Base-by-base conservation (phyloP, 1,284 basidiomycete genomes). In the Phellopilus nigrolimitatus region DNA sequence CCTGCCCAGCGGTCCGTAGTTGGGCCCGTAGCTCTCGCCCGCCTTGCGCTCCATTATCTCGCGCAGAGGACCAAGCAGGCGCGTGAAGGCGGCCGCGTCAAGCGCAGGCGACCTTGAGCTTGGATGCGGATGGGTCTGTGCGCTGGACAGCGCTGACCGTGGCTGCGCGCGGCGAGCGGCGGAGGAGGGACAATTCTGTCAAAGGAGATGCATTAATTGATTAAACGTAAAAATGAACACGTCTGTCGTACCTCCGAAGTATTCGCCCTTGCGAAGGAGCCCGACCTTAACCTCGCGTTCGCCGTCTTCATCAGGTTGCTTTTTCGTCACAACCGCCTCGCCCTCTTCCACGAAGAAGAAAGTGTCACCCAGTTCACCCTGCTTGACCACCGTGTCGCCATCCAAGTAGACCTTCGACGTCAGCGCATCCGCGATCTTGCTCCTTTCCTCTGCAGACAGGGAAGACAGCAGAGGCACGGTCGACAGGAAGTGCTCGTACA, bases 291-390 rank as follows among this genome's bases (percentile, higher is more conserved):
- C n/a, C 58, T 90, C 87, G 45, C 74, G 71, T 46, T 80, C 75
- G 0, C 83, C 84, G 39, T 81, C 77, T 6, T 80, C 79, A 22
- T 70, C 73, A 53, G 72, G 71, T 57, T 83, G 78, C 37, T 71
- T 71, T 73, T 97, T 97, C 52, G 88, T 88, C 3, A 94, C 94
- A 51, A 86, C 74, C 2, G 95, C 95, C 56, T 88, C 80, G 17
- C 95, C 95, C 59, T 91, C 90, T 64, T 98, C 94, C 48, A 99
- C 84, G 59, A 99, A 91, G 76, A 94, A 99, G 71, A 99, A 99
- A 47, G 93, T 94, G 61, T 95, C 91, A 6, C 97, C 95, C 67
- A 89, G 83, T 59, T 99, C 95, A 51, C 95, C 95, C 66, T 99
- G 88, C 47, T 74, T 75, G 51, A 99, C 90, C 15, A 99, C 90